A percentile compares a stretch with the other conserved stretches of the same genome.
phyloP scores from a whole-genome alignment of 371 early-diverging fungal genomes.

The Zopfochytrium polystomum region DNA sequence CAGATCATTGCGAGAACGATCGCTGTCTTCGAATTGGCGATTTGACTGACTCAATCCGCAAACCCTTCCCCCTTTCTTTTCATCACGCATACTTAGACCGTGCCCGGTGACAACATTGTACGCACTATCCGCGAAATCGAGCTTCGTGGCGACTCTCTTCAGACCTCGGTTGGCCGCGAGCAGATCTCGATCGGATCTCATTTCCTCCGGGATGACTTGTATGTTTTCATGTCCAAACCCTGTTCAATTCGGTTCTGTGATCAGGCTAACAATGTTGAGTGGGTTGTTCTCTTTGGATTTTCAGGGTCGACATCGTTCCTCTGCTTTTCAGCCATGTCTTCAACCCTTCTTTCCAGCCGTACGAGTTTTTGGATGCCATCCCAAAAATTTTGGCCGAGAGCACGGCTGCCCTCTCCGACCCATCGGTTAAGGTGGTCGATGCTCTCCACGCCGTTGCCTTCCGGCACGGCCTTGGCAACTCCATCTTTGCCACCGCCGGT shows the following conservation, averaged over 20 bases:
- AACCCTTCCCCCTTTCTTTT: too few relatives aligned
- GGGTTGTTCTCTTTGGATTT: slow-evolving; percentile 4
- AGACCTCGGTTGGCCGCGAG: slow-evolving; percentile 78
- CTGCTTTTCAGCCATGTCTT: slow-evolving; percentile 72
- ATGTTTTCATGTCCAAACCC: slow-evolving; percentile 46
- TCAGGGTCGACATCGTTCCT: slow-evolving; percentile 84
- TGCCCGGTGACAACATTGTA: slow-evolving; percentile 78
- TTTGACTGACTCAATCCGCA: too few relatives aligned
- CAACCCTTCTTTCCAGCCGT: slow-evolving; percentile 78
- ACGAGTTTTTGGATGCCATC: slow-evolving; percentile 79
- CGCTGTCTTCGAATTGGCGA: too few relatives aligned
- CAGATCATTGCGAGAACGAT: neutral
- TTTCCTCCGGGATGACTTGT: slow-evolving; percentile 89
- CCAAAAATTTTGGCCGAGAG: slow-evolving; percentile 68
- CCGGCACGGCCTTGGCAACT: slow-evolving; percentile 93
- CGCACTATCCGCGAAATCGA: slow-evolving; percentile 89
- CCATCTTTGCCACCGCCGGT: slow-evolving; percentile 74
- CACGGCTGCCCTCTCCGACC: slow-evolving; percentile 60
- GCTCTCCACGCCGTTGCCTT: slow-evolving; percentile 86
- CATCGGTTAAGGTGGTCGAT: slow-evolving; percentile 70
- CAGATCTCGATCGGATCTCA: slow-evolving; percentile 79
- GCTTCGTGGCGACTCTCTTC: slow-evolving; percentile 84
- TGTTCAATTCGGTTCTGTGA: slow-evolving; percentile 7
- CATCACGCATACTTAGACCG: too few relatives aligned
- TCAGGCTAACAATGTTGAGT: slow-evolving; percentile 5